Percentiles rank a stretch among this genome's conserved stretches.
Conservation (phyloP, 306 rosid genomes). For the Luffa aegyptiaca region DNA sequence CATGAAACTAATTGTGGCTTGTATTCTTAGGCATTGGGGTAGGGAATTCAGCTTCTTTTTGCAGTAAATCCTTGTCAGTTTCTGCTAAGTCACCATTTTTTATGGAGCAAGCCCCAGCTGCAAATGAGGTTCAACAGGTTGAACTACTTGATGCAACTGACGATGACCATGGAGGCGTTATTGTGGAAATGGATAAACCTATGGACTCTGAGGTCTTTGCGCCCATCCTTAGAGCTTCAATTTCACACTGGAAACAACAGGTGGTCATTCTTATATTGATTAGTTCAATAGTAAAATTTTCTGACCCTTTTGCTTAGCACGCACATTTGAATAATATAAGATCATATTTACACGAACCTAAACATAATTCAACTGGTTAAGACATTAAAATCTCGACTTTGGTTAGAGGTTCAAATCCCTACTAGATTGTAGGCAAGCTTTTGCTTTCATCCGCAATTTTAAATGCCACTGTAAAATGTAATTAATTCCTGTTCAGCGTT, state of each 20-base stretch:
- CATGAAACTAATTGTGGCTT: neutral
- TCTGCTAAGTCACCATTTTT: constrained; percentile 18
- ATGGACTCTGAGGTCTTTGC: constrained; percentile 40
- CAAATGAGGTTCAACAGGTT: constrained; percentile 26
- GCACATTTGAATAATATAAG: neutral
- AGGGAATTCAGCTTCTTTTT: constrained; percentile 5
- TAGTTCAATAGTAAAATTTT: neutral
- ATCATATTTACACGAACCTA: neutral
- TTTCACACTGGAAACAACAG: constrained; percentile 64
- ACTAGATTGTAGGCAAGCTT: neutral
- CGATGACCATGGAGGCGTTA: constrained; percentile 64
- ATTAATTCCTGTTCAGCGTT: neutral
- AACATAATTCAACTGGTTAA: no score
- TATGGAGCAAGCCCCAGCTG: constrained; percentile 17
- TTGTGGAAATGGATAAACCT: constrained; percentile 44
- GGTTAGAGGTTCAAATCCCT: no score
- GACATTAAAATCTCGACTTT: no score
- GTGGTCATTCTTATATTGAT: constrained; percentile 21
- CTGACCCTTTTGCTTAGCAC: neutral
- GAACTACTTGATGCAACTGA: constrained; percentile 35
- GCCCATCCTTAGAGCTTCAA: constrained; percentile 48
- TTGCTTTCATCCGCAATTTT: neutral
- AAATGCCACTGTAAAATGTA: no score
- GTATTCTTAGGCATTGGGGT: constrained; percentile 12
- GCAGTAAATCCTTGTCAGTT: constrained; percentile 15